Evolutionary conservation across 106 monocot species (phyloP), one percentile per base, ranked within the genome.

Genomic region (Triglochin maritima): DNA sequence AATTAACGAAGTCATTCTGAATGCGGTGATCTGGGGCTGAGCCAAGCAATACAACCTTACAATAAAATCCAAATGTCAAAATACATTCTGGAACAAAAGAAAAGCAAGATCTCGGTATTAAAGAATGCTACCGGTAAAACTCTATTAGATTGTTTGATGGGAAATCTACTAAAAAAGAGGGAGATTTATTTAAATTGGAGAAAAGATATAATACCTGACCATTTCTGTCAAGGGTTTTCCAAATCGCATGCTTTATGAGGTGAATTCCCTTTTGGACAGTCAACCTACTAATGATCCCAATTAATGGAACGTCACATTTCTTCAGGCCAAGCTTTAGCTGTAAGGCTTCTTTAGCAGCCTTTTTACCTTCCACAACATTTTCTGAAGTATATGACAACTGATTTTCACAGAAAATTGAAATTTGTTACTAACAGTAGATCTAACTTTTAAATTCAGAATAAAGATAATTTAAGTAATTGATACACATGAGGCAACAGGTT

Each of bases 191-290:
- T 1, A 8, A 64, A 47, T 48, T 64, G 12, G 17, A 47, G 14
- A 9, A 47, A 48, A 11, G 55, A 55, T 55, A 10, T 13, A 64
- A 49, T 29, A 91, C 96, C 96, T 96, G 96, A 46, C 96, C 90
- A 81, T 77, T 77, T 46, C 77, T 77, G 9, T 91, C 96, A 16
- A 96, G 63, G 50, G 84, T 83, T 57, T 69, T 76, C 68, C 63
- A 75, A 65, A 96, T 86, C n/a, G 96, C 86, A 79, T 96, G 96
- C 68, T 88, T 96, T 52, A 96, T 96, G 44, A 96, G 91, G 68
- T 96, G 90, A 77, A 96, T 88, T 70, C 96, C 96, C 76, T 96
- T 96, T 58, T 96, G 96, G 58, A 84, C 83, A 44, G 96, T 96
- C 62, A 96, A 75, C n/a, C 96, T 87, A 54, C 85, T 83, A 63